phyloP scores from a whole-genome alignment of 2,329 filamentous ascomycete genomes.

The Sporothrix sp. region DNA sequence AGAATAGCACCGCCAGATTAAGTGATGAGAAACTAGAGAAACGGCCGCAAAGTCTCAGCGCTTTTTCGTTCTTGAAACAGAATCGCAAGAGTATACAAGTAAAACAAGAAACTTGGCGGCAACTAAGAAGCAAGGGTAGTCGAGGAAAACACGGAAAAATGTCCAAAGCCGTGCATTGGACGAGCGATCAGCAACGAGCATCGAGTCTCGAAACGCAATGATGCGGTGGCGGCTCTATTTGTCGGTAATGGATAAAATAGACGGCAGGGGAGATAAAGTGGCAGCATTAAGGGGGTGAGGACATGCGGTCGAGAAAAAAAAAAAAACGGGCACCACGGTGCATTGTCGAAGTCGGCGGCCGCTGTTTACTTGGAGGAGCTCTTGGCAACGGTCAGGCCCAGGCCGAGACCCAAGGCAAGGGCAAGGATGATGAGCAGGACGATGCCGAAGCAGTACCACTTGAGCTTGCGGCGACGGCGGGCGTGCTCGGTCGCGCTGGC shows the following conservation, averaged over 20 bases:
- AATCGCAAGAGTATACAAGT: neutral
- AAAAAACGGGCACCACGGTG: neutral
- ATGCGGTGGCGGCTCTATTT: neutral
- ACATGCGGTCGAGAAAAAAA: neutral
- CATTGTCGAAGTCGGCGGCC: neutral
- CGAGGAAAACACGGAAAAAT: neutral
- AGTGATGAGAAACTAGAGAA: no score
- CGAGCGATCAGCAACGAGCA: no score
- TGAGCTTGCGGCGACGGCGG: conserved; percentile 59
- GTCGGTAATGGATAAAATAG: neutral
- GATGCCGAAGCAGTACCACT: conserved; percentile 69
- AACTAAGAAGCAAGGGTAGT: neutral
- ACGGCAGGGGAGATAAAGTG: neutral
- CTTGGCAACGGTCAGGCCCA: conserved; percentile 36
- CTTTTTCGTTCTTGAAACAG: no score
- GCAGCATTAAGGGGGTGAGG: neutral
- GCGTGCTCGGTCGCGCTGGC: conserved; percentile 58
- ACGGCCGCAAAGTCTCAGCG: no score
- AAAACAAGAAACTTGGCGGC: neutral
- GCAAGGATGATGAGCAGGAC: conserved; percentile 47
- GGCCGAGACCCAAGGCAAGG: conserved; percentile 44
- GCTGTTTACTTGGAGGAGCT: conserved; percentile 4
- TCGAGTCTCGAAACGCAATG: no score
- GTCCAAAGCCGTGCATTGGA: no score
- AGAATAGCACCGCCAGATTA: no score